Evolutionary conservation across 768 basidiomycete genomes (phyloP).

Genomic region (Phylloporus rhodoxanthus): DNA sequence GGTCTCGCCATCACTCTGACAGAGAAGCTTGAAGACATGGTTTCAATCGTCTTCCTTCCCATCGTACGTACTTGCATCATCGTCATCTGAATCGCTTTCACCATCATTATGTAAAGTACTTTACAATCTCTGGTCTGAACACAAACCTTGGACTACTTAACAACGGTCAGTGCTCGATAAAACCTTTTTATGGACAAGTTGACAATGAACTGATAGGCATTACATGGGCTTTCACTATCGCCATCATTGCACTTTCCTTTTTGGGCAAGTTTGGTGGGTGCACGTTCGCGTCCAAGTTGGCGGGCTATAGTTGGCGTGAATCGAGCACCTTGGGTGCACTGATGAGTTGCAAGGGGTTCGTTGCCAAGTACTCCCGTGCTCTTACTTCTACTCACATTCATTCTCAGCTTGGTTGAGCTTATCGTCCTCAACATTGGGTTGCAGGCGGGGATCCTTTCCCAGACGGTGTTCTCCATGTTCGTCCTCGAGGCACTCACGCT

Average conservation of each 20-base stretch:
- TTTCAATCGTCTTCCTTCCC: constrained; percentile 83
- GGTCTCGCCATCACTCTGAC: constrained; percentile 83
- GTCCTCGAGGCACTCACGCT: constrained; percentile 78
- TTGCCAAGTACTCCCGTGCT: neutral
- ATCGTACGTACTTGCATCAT: constrained; percentile 40
- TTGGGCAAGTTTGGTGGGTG: constrained; percentile 88
- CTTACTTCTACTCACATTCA: neutral
- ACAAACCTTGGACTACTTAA: constrained; percentile 85
- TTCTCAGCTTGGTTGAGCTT: constrained; percentile 74
- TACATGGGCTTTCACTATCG: constrained; percentile 85
- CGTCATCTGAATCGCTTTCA: neutral
- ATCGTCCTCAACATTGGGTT: constrained; percentile 96
- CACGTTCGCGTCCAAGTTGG: constrained; percentile 54
- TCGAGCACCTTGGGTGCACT: constrained; percentile 78
- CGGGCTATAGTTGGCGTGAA: constrained; percentile 79
- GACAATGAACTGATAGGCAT: constrained; percentile 38
- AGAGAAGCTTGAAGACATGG: constrained; percentile 95
- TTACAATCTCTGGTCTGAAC: constrained; percentile 84
- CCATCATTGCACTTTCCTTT: constrained; percentile 76
- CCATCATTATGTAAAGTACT: constrained; percentile 53
- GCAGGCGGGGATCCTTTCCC: constrained; percentile 68
- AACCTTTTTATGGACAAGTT: neutral
- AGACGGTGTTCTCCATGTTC: constrained; percentile 89
- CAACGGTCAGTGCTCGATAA: constrained; percentile 42
- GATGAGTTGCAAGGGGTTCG: constrained; percentile 93